Evolutionary conservation across 2,329 filamentous ascomycete genomes (phyloP), one percentile per base, ranked within the genome.

Genomic region (Aspergillus pseudonomiae): DNA sequence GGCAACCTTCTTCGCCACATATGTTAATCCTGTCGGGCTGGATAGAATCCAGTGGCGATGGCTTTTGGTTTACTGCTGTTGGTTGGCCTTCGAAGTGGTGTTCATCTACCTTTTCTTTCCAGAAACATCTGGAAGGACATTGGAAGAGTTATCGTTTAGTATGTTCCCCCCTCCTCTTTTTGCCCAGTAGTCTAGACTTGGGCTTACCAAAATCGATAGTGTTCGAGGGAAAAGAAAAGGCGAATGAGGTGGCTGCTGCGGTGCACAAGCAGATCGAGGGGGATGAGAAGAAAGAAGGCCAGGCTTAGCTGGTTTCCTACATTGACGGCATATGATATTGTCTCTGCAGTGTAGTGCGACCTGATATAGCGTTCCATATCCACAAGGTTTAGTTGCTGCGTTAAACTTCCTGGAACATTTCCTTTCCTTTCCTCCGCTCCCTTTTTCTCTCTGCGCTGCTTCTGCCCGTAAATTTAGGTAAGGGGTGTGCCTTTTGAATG

Each of bases 1-100:
- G 4, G 82, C 81, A n/a, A 74, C 76, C 14, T 85, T 86, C 76
- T 81, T 82, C 73, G 83, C 82, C 60, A 79, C 76, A 1, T 84
- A 79, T 57, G 77, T 83, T 59, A 83, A 83, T 65, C 81, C 82
- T 0, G 79, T 83, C 34, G 81, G 77, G 19, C 65, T 84, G 16
- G 70, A 79, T n/a, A 74, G 69, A 11, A 78, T 80, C 36, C 64
- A 68, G 6, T 83, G 81, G 82, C 81, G 76, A 59, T 83, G 77
- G 70, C 73, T 82, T 24, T 70, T 81, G 48, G 78, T 78, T 52
- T 83, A 82, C 66, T 80, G 76, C 63, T 75, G 74, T 60, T 81
- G 76, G 77, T 71, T 83, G 41, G 70, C 65, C 0, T 77, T 81
- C 59, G 80, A 83, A 54, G 69, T 82, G 34, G 48, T 74, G 10